phyloP scores from a whole-genome alignment of 2,329 filamentous ascomycete genomes.

The Aureobasidium zeae region DNA sequence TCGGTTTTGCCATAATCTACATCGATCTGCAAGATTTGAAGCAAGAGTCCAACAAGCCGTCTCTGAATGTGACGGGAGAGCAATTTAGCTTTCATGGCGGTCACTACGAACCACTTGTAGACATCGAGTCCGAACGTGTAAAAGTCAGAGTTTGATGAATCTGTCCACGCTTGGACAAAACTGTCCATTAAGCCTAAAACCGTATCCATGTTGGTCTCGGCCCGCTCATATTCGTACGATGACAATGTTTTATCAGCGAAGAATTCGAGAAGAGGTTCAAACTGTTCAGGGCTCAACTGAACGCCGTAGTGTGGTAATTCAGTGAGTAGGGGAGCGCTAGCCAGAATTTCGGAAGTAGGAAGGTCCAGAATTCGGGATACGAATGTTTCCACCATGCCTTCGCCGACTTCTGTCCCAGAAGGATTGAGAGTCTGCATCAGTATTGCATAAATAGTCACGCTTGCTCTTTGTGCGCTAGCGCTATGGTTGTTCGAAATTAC shows the following conservation, averaged over 20 bases:
- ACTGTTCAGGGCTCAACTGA: constrained; percentile 25
- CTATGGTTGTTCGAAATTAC: neutral
- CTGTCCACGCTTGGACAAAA: constrained; percentile 55
- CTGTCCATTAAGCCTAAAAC: constrained; percentile 60
- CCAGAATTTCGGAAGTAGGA: constrained; percentile 18
- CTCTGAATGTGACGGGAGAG: constrained; percentile 62
- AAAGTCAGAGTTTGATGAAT: constrained; percentile 48
- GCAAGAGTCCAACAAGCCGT: constrained; percentile 57
- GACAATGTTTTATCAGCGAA: constrained; percentile 41
- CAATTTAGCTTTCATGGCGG: constrained; percentile 56
- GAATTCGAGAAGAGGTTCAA: constrained; percentile 38
- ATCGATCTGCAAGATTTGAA: constrained; percentile 57
- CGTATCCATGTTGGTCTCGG: constrained; percentile 61
- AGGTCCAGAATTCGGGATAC: constrained; percentile 2
- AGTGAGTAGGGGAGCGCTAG: constrained; percentile 21
- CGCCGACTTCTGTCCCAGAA: neutral
- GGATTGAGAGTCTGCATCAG: neutral
- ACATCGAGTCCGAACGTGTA: constrained; percentile 61
- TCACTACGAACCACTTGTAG: constrained; percentile 67
- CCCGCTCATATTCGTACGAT: constrained; percentile 56
- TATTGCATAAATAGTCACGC: constrained; percentile 7
- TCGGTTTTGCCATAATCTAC: constrained; percentile 56
- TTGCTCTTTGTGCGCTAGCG: neutral
- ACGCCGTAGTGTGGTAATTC: constrained; percentile 20
- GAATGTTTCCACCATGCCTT: neutral